Evolutionary conservation across 352 stramenopile species (phyloP).

Genomic region (Globisporangium echinulatum): DNA sequence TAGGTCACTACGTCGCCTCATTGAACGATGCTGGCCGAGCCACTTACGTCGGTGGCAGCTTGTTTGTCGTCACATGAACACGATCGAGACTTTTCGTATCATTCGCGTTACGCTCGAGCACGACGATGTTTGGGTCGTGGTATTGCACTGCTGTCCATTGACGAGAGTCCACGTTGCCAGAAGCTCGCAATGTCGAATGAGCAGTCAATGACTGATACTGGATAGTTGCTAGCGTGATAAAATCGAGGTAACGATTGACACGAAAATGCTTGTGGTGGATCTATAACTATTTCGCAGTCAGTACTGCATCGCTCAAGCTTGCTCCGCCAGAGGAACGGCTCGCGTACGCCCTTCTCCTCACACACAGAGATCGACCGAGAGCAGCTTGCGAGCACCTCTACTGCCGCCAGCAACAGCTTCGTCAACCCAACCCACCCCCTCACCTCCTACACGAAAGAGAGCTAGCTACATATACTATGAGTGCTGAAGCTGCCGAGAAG

Average conservation of each 20-base stretch:
- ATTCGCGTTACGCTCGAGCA: too few species aligned
- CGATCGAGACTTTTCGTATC: too few species aligned
- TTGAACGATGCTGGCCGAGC: too few species aligned
- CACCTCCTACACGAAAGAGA: not conserved
- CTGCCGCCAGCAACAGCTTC: not conserved
- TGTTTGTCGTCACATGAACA: too few species aligned
- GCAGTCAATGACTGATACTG: too few species aligned
- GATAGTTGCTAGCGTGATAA: too few species aligned
- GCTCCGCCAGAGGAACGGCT: not conserved
- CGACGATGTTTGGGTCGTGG: too few species aligned
- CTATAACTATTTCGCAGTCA: not conserved
- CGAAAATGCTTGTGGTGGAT: not conserved
- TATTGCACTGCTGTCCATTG: too few species aligned
- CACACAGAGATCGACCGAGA: not conserved
- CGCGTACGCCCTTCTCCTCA: not conserved
- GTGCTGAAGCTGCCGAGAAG: constrained; percentile 56
- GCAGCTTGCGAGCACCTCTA: not conserved
- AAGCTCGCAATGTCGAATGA: too few species aligned
- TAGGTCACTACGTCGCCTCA: not conserved
- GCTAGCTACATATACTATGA: constrained; percentile 16
- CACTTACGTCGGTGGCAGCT: too few species aligned
- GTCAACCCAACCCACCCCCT: not conserved
- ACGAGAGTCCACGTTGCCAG: too few species aligned
- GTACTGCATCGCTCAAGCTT: not conserved
- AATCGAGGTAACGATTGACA: not conserved